Percentiles rank a stretch among this genome's conserved stretches.
These are phyloP conservation scores for Melaleuca alternifolia DNA, from an alignment of 345 rosid genomes.

Conservation along the genomic window DNA sequence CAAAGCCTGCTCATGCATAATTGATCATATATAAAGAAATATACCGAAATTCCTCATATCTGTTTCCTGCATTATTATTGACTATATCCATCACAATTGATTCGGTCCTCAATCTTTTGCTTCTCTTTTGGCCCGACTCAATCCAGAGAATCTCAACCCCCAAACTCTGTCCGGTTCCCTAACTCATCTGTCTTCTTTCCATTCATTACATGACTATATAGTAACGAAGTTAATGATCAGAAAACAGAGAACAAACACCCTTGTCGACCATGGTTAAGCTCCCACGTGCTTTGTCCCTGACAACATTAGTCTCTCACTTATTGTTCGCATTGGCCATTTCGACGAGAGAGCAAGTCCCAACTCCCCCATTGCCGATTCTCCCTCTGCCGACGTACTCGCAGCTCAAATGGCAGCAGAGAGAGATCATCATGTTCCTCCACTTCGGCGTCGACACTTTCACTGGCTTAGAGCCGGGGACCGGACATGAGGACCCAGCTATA, in stretches of 20 bases:
- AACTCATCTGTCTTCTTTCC: background rate
- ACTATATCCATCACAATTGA: no score
- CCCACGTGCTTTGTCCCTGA: background rate
- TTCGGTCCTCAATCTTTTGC: background rate
- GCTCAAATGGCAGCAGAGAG: constrained; percentile 67
- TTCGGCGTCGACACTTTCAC: constrained; percentile 79
- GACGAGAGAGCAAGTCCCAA: constrained; percentile 10
- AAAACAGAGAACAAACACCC: background rate
- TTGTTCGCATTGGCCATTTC: background rate
- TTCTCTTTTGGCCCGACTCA: background rate
- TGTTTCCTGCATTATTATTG: no score
- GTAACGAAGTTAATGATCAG: background rate
- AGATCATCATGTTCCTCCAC: constrained; percentile 69
- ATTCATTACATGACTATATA: background rate
- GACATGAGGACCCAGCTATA: constrained; percentile 37
- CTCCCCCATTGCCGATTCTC: constrained; percentile 54
- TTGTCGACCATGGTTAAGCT: background rate
- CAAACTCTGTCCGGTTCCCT: background rate
- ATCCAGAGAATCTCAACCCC: background rate
- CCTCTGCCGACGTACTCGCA: constrained; percentile 62
- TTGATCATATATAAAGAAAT: no score
- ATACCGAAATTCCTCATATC: no score
- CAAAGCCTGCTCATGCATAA: no score
- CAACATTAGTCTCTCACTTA: background rate
- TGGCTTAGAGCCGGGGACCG: constrained; percentile 56